Evolutionary conservation across 73 alveolate genomes (phyloP).

Genomic region (Symbiodinium pilosum): DNA sequence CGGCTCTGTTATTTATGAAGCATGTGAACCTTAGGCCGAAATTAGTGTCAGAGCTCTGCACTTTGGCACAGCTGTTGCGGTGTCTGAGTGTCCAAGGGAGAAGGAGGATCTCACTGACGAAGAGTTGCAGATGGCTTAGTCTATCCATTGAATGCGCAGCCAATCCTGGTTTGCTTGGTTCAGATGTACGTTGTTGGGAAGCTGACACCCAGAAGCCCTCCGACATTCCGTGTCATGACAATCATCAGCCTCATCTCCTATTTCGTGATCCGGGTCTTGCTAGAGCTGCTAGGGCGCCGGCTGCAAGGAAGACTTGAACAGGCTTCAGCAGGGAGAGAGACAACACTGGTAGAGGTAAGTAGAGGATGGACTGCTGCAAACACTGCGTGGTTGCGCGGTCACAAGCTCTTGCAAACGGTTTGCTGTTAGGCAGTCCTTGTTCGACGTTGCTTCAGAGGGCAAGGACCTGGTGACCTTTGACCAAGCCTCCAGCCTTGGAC

Average conservation of each 20-base stretch:
- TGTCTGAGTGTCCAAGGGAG: not conserved
- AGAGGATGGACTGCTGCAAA: not conserved
- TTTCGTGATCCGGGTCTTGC: too few species aligned
- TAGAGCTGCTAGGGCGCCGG: too few species aligned
- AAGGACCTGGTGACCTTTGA: conserved; percentile 64
- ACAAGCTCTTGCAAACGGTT: not conserved
- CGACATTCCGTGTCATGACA: too few species aligned
- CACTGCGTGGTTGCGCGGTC: not conserved
- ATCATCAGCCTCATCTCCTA: too few species aligned
- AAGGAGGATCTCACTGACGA: conserved; percentile 70
- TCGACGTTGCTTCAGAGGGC: conserved; percentile 44
- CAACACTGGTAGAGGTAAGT: not conserved
- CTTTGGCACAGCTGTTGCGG: too few species aligned
- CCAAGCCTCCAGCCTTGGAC: conserved; percentile 52
- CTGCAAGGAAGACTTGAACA: too few species aligned
- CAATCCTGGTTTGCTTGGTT: not conserved
- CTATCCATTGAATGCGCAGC: too few species aligned
- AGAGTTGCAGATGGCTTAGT: conserved; percentile 30
- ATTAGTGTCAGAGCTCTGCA: too few species aligned
- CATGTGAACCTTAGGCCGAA: too few species aligned
- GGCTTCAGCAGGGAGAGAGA: too few species aligned
- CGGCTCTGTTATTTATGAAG: not conserved
- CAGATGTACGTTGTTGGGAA: too few species aligned
- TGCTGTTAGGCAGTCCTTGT: conserved; percentile 15
- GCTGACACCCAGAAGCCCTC: too few species aligned